Evolutionary conservation across 2,329 filamentous ascomycete species (phyloP).

Genomic region (Plenodomus tracheiphilus): DNA sequence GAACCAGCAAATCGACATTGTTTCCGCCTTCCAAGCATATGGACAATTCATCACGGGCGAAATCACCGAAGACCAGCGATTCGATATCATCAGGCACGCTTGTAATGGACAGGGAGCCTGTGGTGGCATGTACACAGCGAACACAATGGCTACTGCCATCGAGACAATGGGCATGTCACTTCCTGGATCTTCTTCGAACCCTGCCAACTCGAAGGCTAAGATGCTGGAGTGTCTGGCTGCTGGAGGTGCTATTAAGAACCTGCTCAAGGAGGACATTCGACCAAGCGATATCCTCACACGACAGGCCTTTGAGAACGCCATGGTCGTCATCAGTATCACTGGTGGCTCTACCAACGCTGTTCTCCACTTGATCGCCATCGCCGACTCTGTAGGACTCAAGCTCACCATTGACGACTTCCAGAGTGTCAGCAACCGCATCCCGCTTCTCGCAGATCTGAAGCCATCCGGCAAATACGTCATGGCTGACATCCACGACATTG

Average conservation of each 20-base stretch:
- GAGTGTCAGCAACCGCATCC: conserved; percentile 53
- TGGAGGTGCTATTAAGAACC: conserved; percentile 55
- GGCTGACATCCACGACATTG: conserved; percentile 62
- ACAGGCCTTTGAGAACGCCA: conserved; percentile 55
- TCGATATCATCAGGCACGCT: conserved; percentile 91
- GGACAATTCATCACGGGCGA: conserved; percentile 91
- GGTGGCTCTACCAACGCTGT: conserved; percentile 57
- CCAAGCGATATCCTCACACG: conserved; percentile 55
- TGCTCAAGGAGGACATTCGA: conserved; percentile 55
- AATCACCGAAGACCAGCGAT: conserved; percentile 87
- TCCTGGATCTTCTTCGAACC: conserved; percentile 56
- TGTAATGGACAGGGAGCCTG: conserved; percentile 84
- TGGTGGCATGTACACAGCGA: conserved; percentile 72
- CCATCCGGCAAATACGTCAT: conserved; percentile 58
- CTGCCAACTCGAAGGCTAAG: conserved; percentile 56
- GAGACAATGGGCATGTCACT: conserved; percentile 57
- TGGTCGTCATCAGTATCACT: conserved; percentile 55
- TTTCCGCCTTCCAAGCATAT: conserved; percentile 97
- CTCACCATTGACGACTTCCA: conserved; percentile 58
- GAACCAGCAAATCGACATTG: conserved; percentile 81
- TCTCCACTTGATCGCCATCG: conserved; percentile 56
- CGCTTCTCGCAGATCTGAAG: conserved; percentile 56
- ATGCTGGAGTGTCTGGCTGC: conserved; percentile 55
- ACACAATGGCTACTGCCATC: conserved; percentile 57
- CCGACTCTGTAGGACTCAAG: conserved; percentile 55